These are phyloP conservation scores for Vaccinium corymbosum DNA, from an alignment of 148 eudicot genomes.

Conservation along the genomic window DNA sequence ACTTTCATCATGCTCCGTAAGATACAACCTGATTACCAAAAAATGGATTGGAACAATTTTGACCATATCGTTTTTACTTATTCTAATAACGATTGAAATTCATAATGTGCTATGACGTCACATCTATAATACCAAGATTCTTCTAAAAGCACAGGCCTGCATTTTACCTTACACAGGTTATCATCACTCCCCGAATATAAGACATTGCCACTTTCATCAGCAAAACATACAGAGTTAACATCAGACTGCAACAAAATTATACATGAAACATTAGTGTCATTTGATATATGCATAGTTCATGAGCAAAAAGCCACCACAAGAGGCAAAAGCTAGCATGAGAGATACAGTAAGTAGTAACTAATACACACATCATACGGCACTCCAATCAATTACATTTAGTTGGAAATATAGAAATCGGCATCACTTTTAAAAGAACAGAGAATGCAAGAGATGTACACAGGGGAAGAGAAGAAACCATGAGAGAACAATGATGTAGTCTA, in stretches of 20 bases:
- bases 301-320: neutral
- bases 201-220: slow-evolving; percentile 78
- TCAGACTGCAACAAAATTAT: slow-evolving; percentile 59
- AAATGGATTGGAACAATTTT: neutral
- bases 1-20: neutral
- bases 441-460: neutral
- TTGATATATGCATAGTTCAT: neutral
- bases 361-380: neutral
- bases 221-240: slow-evolving; percentile 92
- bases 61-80: neutral
- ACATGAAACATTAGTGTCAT: slow-evolving; percentile 3
- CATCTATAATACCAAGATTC: neutral
- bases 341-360: neutral
- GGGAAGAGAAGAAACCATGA: neutral
- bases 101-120: neutral
- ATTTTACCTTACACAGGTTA: slow-evolving; percentile 66
- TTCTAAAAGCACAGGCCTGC: neutral
- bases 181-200: slow-evolving; percentile 90
- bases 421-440: neutral
- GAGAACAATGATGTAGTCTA: neutral
- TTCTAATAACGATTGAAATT: neutral
- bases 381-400: neutral
- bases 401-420: neutral
- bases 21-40: neutral
- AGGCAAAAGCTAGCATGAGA: neutral